Conservation (phyloP, 2,329 filamentous ascomycete species). For the Fusarium miscanthi region DNA sequence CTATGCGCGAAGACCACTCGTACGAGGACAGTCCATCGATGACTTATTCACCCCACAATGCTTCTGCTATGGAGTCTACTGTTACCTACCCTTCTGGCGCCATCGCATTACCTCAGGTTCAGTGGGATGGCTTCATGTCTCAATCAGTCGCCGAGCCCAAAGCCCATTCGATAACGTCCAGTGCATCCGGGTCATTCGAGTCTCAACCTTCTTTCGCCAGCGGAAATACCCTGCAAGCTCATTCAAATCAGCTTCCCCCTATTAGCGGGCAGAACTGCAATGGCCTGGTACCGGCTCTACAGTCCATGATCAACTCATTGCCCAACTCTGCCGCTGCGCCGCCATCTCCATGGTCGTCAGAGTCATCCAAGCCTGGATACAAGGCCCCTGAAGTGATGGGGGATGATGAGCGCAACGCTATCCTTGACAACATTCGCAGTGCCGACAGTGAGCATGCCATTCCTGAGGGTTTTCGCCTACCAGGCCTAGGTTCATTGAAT, state of each 20-base stretch:
- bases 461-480: slow-evolving; percentile 89
- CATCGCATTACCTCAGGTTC: slow-evolving; percentile 85
- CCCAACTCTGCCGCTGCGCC: slow-evolving; percentile 76
- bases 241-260: slow-evolving; percentile 72
- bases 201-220: slow-evolving; percentile 72
- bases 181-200: slow-evolving; percentile 73
- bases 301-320: slow-evolving; percentile 78
- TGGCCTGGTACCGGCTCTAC: slow-evolving; percentile 71
- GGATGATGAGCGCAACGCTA: slow-evolving; percentile 86
- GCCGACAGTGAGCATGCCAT: slow-evolving; percentile 85
- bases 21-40: slow-evolving; percentile 70
- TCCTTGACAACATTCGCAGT: slow-evolving; percentile 86
- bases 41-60: slow-evolving; percentile 77
- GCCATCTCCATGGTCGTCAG: slow-evolving; percentile 78
- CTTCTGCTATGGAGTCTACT: slow-evolving; percentile 79
- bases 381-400: slow-evolving; percentile 82
- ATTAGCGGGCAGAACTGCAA: slow-evolving; percentile 73
- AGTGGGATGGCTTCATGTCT: slow-evolving; percentile 90
- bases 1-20: slow-evolving; percentile 69
- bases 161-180: slow-evolving; percentile 77
- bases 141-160: slow-evolving; percentile 77
- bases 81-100: slow-evolving; percentile 82
- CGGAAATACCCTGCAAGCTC: slow-evolving; percentile 66
- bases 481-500: slow-evolving; percentile 83
- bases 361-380: slow-evolving; percentile 71